Base-by-base conservation (phyloP, 495 filamentous ascomycete species). In the Rhypophila decipiens region DNA sequence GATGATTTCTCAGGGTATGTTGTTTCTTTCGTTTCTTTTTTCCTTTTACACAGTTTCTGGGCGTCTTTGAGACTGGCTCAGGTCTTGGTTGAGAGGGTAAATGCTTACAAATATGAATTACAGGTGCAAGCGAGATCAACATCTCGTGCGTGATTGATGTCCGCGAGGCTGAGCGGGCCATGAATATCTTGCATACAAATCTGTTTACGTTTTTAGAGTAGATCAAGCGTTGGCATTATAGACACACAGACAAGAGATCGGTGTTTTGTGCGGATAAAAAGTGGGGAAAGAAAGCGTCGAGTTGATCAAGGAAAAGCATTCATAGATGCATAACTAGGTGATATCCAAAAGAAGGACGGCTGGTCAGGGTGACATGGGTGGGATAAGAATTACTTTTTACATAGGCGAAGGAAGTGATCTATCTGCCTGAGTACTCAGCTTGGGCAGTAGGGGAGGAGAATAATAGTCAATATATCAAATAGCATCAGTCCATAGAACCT, bases 81-180 rank as follows among this genome's bases (percentile, higher is more conserved):
- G 9, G 13, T 27, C 33, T 41, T 46, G 50, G 50, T 19, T 12
- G 38, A 44, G 10, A 24, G 1, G 39, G 3, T 7, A 31, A 29
- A 19, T 44, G 31, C 10, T 35, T 39, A 11, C 39, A 37, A 17
- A 7, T 38, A 12, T 18, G 12, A n/a, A n/a, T n/a, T 21, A 27
- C 18, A 95, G 93, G 91, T 47, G 89, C 90, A 36, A 96, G 90
- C 58, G 93, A 98, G 73, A 98, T 98, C 69, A 96, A 96, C 65
- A 98, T 98, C 44, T 93, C 87, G 12, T 97, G 93, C 64, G 93
- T 98, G 7, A 94, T 98, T 56, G 87, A 93, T 57, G 87, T 87
- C 56, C 76, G 85, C 56, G 87, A 95, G 51, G 90, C 90, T 33
- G 85, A 88, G 46, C 80, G 91, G 46, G 93, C 93, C 12, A 82